Base-by-base conservation (phyloP, 768 basidiomycete genomes). In the Polyporus arcularius region DNA sequence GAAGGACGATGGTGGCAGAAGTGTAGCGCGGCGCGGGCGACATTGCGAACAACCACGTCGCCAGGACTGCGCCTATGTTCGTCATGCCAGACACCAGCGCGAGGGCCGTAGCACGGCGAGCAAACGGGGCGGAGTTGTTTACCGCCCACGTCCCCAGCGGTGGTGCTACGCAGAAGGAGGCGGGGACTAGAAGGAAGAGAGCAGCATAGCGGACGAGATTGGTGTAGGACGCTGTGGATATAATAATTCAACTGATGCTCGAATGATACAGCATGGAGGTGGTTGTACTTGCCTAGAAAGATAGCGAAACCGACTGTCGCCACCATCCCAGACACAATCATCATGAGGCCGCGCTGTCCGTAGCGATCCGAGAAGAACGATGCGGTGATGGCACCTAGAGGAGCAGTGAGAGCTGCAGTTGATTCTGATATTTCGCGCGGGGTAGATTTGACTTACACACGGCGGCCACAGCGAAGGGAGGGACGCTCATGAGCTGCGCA, bases 21-120 rank as follows among this genome's bases (percentile, higher is more conserved):
- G 40, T 41, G 41, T 48, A 58, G 48, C 57, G 31, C 49, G 57
- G 47, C 26, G 47, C 47, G 47, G 16, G 47, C 18, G 47, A 48
- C 6, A 69, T 64, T 9, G 83, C 85, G 31, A 86, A 69, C 11
- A 85, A 76, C 85, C 85, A 87, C 0, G 83, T 86, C 0, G 80
- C 77, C 28, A 86, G 79, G 49, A 88, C 84, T 2, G 84, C 85
- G 9, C 85, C 85, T 1, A 78, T 73, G 67, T 86, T 87, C 38
- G 82, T 82, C 76, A 82, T 77, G 66, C 83, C 82, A 64, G 84
- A 82, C 0, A 78, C 79, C 28, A 85, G 77, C 15, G 85, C 85
- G 53, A 87, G 77, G 40, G 81, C 76, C 1, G 85, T 85, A 1
- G 85, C 86, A 21, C 86, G 80, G 38, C 84, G 76, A 41, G 77